A percentile compares a stretch with the other conserved stretches of the same genome.
Conservation (phyloP, 805 yeast species). For the Zygosaccharomyces siamensis region DNA sequence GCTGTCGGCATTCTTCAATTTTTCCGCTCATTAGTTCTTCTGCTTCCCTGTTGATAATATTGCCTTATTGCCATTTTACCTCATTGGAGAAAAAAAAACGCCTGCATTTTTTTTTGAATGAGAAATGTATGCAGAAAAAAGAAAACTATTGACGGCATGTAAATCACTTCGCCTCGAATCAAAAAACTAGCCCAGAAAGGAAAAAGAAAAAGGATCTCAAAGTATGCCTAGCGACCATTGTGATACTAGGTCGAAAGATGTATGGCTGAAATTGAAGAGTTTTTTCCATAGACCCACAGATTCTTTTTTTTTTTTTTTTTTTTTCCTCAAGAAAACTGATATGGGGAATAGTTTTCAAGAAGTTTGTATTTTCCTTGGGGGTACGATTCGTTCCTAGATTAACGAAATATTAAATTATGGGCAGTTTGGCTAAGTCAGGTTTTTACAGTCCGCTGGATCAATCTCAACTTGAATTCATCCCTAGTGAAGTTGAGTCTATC, state of each 20-base stretch:
- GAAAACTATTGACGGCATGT: not conserved
- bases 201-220: not conserved
- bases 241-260: not conserved
- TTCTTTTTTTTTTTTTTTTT: no score
- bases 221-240: not conserved
- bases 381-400: no score
- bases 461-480: conserved; percentile 22
- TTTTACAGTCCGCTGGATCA: conserved; percentile 21
- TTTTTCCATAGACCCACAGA: not conserved
- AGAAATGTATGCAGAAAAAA: not conserved
- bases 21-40: no score
- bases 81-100: not conserved
- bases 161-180: not conserved
- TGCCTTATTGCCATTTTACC: not conserved
- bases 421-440: not conserved
- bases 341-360: not conserved
- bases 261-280: not conserved
- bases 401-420: not conserved
- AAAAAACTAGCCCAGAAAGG: not conserved
- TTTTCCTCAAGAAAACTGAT: no score
- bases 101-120: not conserved
- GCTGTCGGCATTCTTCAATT: no score
- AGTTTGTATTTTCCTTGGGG: no score
- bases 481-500: conserved; percentile 16
- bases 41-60: no score